phyloP scores from a whole-genome alignment of 768 basidiomycete species.

The Filobasidium wieringae region DNA sequence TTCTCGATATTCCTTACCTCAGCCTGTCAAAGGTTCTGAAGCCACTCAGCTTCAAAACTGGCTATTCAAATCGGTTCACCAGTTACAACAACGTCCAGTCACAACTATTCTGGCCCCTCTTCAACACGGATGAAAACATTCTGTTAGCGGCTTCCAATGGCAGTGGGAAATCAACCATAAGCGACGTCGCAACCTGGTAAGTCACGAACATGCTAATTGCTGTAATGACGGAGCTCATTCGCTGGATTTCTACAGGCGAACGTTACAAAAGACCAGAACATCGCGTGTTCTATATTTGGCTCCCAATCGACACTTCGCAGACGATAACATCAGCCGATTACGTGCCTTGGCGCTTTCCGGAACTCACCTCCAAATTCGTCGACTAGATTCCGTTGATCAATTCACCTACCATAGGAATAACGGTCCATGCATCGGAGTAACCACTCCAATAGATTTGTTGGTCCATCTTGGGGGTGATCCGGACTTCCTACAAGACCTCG shows the following conservation, averaged over 20 bases:
- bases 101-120: slow-evolving; percentile 71
- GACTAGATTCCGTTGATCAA: slow-evolving; percentile 9
- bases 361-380: slow-evolving; percentile 2
- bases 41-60: slow-evolving; percentile 43
- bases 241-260: slow-evolving; percentile 45
- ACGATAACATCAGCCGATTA: slow-evolving; percentile 44
- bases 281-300: slow-evolving; percentile 55
- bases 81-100: slow-evolving; percentile 78
- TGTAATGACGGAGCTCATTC: neutral
- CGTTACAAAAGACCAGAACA: slow-evolving; percentile 42
- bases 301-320: slow-evolving; percentile 50
- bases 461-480: slow-evolving; percentile 15
- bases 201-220: neutral
- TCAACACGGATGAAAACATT: slow-evolving; percentile 55
- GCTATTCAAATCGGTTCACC: slow-evolving; percentile 45
- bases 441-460: slow-evolving; percentile 26
- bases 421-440: slow-evolving; percentile 21
- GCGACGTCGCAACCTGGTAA: slow-evolving; percentile 60
- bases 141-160: slow-evolving; percentile 68
- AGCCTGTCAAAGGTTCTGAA: slow-evolving; percentile 46
- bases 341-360: neutral
- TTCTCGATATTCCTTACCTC: slow-evolving; percentile 66
- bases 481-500: slow-evolving; percentile 42
- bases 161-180: slow-evolving; percentile 67
- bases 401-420: slow-evolving; percentile 26